Evolutionary conservation across 73 alveolate species (phyloP), one percentile per base, ranked within the genome.

Genomic region (Paramecium biaurelia): DNA sequence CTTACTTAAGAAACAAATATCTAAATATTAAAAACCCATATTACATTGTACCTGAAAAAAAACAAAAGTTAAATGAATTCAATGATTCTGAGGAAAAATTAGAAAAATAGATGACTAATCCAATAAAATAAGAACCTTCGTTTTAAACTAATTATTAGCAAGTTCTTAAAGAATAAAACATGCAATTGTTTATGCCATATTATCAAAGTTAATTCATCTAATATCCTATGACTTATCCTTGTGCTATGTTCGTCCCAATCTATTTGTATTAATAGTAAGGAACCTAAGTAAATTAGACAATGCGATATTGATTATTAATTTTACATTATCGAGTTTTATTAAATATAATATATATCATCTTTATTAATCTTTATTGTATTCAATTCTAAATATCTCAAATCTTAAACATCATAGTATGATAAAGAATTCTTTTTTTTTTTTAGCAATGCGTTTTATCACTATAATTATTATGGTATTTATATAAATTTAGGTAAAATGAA

Each of bases 1-100:
- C 93, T 21, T 74, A 82, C 18, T 35, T 92, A 9, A 74, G 95
- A 67, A 92, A 92, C 38, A 85, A 74, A 24, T 89, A 89, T 38
- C 85, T 82, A 0, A 89, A 70, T 35, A 89, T 79, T 4, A 79
- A 79, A 47, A 79, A 79, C 47, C 90, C 90, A 43, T 79, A 79
- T 23, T 79, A 79, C 72, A 45, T 79, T 2, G 72, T 79, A 41
- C 90, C 90, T 14, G 90, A 79, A 45, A 79, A 79, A 45, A 41
- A 41, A 47, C 10, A 79, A 79, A 79, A 79, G 28, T 63, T 26
- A 63, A 63, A 63, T 30, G 84, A 24, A 26, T 53, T 18, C 10
- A 26, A 63, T 5, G 84, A 26, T 14, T 11, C 41, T 7, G 30
- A 26, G 26, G 4, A 30, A 26, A 63, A 63, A n/a, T 10, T 11